Conservation (phyloP, 805 yeast species). For the Wickerhamomyces bovis region DNA sequence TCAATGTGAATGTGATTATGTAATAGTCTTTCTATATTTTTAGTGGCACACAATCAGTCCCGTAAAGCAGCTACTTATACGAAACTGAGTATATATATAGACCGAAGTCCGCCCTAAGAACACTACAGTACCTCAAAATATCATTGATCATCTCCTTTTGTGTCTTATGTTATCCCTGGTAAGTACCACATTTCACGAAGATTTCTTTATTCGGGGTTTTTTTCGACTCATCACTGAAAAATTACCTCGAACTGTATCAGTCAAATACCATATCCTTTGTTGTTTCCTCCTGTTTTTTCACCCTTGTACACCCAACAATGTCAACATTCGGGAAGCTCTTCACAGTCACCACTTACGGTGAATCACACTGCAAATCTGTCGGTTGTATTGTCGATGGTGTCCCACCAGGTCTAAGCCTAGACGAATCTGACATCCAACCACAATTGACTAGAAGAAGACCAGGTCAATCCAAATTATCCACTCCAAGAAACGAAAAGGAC, state of each 20-base stretch:
- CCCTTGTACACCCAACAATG: slow-evolving; percentile 33
- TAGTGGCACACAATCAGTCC: too few relatives aligned
- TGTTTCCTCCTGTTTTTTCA: not conserved
- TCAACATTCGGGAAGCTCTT: slow-evolving; percentile 62
- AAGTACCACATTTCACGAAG: not conserved
- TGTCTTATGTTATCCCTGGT: not conserved
- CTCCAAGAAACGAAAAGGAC: slow-evolving; percentile 96
- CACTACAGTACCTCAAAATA: too few relatives aligned
- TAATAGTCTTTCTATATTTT: too few relatives aligned
- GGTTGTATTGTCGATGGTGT: slow-evolving; percentile 98
- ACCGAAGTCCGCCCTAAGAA: too few relatives aligned
- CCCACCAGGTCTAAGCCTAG: slow-evolving; percentile 86
- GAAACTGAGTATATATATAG: too few relatives aligned
- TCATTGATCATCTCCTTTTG: too few relatives aligned
- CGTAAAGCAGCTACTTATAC: too few relatives aligned
- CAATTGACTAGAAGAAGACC: slow-evolving; percentile 97
- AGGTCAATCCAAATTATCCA: slow-evolving; percentile 86
- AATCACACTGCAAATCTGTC: slow-evolving; percentile 94
- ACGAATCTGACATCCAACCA: slow-evolving; percentile 88
- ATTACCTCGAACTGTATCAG: too few relatives aligned
- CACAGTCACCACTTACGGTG: slow-evolving; percentile 93
- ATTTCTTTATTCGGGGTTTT: not conserved
- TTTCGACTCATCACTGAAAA: not conserved
- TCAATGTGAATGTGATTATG: too few relatives aligned
- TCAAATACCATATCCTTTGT: too few relatives aligned